Conservation (phyloP, 768 basidiomycete species). For the Dictyophora rubrovolvata region DNA sequence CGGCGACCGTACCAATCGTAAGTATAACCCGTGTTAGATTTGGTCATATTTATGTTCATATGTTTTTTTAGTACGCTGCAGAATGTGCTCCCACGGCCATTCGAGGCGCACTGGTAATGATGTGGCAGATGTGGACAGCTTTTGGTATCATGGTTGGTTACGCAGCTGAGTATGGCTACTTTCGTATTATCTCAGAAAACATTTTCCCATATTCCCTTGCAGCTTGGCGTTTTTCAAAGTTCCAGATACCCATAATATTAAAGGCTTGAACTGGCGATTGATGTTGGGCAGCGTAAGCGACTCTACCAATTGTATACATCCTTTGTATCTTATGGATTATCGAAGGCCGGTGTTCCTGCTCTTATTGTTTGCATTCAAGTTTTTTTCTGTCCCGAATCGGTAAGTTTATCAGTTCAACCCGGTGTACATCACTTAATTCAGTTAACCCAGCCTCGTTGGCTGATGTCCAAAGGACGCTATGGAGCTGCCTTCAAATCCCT, state of each 20-base stretch:
- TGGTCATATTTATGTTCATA: neutral
- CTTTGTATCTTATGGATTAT: neutral
- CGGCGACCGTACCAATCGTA: constrained; percentile 44
- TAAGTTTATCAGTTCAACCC: neutral
- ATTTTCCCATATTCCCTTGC: neutral
- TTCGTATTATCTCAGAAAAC: neutral
- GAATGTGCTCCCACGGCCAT: constrained; percentile 76
- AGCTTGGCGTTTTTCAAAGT: constrained; percentile 45
- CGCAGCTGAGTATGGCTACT: constrained; percentile 35
- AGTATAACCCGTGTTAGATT: neutral
- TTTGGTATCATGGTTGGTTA: constrained; percentile 76
- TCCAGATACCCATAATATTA: constrained; percentile 33
- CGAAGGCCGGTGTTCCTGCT: constrained; percentile 32
- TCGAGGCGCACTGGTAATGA: constrained; percentile 86
- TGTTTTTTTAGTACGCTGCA: constrained; percentile 35
- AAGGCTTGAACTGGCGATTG: constrained; percentile 71
- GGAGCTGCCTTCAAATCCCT: constrained; percentile 53
- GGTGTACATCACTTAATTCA: too few species aligned
- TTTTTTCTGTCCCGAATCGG: constrained; percentile 47
- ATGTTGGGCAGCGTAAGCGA: constrained; percentile 65
- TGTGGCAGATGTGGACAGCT: constrained; percentile 87
- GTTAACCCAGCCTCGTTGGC: constrained; percentile 54
- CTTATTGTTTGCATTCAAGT: constrained; percentile 33
- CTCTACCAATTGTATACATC: constrained; percentile 11
- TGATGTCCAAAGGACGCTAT: constrained; percentile 69